Percentiles rank a stretch among this genome's conserved stretches.
Evolutionary conservation across 1,284 basidiomycete genomes (phyloP).

Genomic region (Porogramme epimiltina): DNA sequence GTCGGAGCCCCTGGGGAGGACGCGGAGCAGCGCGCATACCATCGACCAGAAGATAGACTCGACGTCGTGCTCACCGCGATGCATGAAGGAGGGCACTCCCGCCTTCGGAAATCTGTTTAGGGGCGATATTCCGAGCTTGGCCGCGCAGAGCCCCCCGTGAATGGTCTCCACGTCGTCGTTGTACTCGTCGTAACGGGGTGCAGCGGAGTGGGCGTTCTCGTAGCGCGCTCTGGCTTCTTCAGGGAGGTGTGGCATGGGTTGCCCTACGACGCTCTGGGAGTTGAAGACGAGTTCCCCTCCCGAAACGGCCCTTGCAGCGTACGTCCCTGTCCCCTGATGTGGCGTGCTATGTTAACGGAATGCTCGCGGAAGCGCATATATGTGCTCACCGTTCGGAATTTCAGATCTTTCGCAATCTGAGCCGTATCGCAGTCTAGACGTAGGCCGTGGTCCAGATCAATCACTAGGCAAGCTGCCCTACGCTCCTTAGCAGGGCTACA

Average conservation of each 20-base stretch:
- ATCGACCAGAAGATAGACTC: constrained; percentile 1
- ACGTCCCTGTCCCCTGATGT: background rate
- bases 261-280: background rate
- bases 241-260: too few relatives aligned
- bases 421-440: background rate
- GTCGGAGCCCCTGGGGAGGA: background rate
- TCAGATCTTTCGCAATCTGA: background rate
- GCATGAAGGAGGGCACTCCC: background rate
- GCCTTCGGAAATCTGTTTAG: too few relatives aligned
- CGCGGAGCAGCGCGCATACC: background rate
- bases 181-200: too few relatives aligned
- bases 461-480: background rate
- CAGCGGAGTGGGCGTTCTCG: too few relatives aligned
- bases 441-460: background rate
- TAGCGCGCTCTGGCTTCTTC: background rate
- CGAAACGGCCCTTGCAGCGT: background rate
- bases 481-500: background rate
- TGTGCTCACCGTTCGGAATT: background rate
- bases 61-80: background rate
- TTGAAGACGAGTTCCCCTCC: too few relatives aligned
- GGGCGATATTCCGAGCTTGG: background rate
- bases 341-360: background rate
- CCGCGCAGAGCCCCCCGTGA: background rate
- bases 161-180: too few relatives aligned
- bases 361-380: background rate